Percentiles rank a stretch among this genome's conserved stretches.
Evolutionary conservation across 1,284 basidiomycete genomes (phyloP).

Genomic region (Puccinia brachypodii): DNA sequence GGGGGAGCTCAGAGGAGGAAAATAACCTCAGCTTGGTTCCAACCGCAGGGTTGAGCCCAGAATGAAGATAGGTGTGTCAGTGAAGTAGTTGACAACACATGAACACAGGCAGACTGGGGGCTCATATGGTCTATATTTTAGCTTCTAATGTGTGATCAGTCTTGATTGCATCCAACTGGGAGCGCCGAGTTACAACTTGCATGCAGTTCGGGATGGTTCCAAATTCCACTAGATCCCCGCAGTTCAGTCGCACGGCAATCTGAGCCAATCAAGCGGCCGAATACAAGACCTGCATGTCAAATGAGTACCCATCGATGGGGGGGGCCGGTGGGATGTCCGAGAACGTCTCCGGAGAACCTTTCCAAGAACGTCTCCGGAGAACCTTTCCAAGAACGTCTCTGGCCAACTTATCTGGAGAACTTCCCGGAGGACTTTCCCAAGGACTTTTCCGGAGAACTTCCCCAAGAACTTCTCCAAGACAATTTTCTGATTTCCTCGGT

Average conservation of each 20-base stretch:
- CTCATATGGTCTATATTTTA: slow-evolving; percentile 41
- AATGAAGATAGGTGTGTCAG: background rate
- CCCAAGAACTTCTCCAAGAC: too few relatives aligned
- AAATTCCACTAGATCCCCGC: background rate
- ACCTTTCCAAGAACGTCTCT: too few relatives aligned
- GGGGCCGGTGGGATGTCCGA: slow-evolving; percentile 30
- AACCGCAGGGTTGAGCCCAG: slow-evolving; percentile 35
- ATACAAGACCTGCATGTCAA: slow-evolving; percentile 43
- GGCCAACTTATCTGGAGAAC: too few relatives aligned
- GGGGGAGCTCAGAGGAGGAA: background rate
- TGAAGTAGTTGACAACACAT: background rate
- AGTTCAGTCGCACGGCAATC: slow-evolving; percentile 14
- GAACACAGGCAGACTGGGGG: background rate
- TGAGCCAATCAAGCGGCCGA: slow-evolving; percentile 32
- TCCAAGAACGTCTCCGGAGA: too few relatives aligned
- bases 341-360: too few relatives aligned
- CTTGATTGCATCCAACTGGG: slow-evolving; percentile 36
- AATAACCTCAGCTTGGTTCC: slow-evolving; percentile 35
- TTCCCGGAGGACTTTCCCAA: too few relatives aligned
- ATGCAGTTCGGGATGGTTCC: slow-evolving; percentile 18
- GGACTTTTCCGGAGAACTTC: too few relatives aligned
- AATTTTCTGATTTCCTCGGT: too few relatives aligned
- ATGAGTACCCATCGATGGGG: slow-evolving; percentile 47
- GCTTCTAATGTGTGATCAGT: slow-evolving; percentile 23
- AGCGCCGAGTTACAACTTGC: slow-evolving; percentile 22